Base-by-base conservation (phyloP, 768 basidiomycete genomes). In the Russula abietina region DNA sequence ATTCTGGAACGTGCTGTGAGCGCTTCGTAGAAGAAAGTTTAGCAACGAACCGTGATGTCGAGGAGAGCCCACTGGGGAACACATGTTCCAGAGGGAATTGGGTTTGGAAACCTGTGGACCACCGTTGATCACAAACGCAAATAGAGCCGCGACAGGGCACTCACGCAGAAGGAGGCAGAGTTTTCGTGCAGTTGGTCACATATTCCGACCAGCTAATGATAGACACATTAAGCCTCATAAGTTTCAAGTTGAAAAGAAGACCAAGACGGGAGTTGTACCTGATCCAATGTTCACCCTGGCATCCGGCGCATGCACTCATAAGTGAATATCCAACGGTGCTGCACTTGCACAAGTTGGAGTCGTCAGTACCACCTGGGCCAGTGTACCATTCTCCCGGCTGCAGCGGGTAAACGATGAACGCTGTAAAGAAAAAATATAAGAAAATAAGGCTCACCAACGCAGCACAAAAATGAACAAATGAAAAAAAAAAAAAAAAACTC, bases 221-320 rank as follows among this genome's bases (percentile, higher is more conserved):
- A 30, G 39, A 41, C 28, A 28, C 50, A 51, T 49, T 16, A 26
- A 49, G 24, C 2, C 26, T 26, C 6, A 2, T 3, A 26, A 12
- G 2, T 36, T 36, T 5, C 12, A 36, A 36, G 36, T 22, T 53
- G 33, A 49, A 24, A 49, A 26, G 24, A 24, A 4, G 11, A 26
- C 14, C 24, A 48, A 2, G 9, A 22, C 45, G 19, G 45, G 7
- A 49, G 28, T 49, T 46, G 22, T n/a, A 63, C 62, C 36, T 30
- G 12, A 12, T 41, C 62, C 52, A 63, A 1, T 7, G 5, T n/a
- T 2, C 1, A 24, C 30, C 28, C 38, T 63, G 62, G 26, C 54
- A 61, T 17, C 36, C 53, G 3, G n/a, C 54, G 19, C 60, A 61
- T 6, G 60, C 60, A 24, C 60, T 61, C 2, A 55, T 5, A 16